phyloP scores from a whole-genome alignment of 1,139 yeast genomes.

The Debaryomyces udenii region DNA sequence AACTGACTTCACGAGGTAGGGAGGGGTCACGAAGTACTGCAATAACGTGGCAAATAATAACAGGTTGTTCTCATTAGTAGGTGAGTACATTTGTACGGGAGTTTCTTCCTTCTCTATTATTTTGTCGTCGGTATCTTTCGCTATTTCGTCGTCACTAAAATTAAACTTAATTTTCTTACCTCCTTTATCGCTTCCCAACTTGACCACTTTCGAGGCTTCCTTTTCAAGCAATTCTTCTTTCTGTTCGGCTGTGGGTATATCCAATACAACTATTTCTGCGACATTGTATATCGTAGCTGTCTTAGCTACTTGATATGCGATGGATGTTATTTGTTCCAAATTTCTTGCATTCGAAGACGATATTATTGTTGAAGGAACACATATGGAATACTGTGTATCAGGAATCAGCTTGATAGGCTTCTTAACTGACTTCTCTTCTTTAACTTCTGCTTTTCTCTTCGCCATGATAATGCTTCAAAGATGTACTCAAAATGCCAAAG shows the following conservation, averaged over 20 bases:
- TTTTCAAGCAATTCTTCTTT: conserved; percentile 19
- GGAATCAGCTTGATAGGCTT: conserved; percentile 34
- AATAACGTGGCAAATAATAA: conserved; percentile 68
- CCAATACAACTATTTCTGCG: conserved; percentile 71
- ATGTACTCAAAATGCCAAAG: conserved; percentile 5
- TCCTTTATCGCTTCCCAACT: conserved; percentile 28
- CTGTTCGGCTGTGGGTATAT: conserved; percentile 36
- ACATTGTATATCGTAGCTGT: conserved; percentile 71
- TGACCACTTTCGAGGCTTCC: conserved; percentile 23
- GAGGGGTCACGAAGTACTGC: conserved; percentile 86
- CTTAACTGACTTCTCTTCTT: conserved; percentile 28
- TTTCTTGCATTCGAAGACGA: conserved; percentile 57
- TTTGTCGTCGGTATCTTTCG: conserved; percentile 14
- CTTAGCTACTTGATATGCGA: conserved; percentile 78
- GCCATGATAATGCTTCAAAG: conserved; percentile 21
- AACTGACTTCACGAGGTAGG: conserved; percentile 68
- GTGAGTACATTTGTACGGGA: conserved; percentile 15
- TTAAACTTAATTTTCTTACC: conserved; percentile 40
- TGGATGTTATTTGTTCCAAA: conserved; percentile 70
- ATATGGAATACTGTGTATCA: conserved; percentile 45
- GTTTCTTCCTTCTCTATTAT: conserved; percentile 20
- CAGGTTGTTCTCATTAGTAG: conserved; percentile 34
- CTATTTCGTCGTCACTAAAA: conserved; percentile 32
- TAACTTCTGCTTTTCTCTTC: conserved; percentile 32
- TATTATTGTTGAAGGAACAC: conserved; percentile 68